These are phyloP conservation scores for Ciborinia camelliae DNA, from an alignment of 2,329 filamentous ascomycete genomes.

Conservation along the genomic window DNA sequence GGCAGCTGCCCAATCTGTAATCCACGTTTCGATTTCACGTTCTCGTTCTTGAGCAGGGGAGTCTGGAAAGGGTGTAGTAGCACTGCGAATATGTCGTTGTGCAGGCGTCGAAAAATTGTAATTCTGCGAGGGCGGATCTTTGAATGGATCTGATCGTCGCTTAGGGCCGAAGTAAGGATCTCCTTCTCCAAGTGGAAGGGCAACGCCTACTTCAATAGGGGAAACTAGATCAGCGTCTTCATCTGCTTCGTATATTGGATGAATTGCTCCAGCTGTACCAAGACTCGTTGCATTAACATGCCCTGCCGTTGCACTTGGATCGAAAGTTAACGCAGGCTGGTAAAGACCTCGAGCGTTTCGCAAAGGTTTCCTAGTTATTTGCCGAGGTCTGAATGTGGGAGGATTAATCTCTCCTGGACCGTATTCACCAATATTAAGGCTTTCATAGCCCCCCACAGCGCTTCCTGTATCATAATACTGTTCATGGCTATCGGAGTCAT, in stretches of 20 bases:
- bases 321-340: conserved; percentile 44
- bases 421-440: conserved; percentile 28
- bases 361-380: conserved; percentile 40
- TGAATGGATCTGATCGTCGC: conserved; percentile 34
- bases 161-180: conserved; percentile 19
- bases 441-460: conserved; percentile 30
- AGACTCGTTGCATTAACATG: conserved; percentile 46
- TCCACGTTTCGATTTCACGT: conserved; percentile 39
- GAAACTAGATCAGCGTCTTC: conserved; percentile 39
- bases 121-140: conserved; percentile 26
- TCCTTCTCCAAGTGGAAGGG: conserved; percentile 21
- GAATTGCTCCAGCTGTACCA: conserved; percentile 51
- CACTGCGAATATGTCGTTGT: conserved; percentile 19
- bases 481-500: conserved; percentile 21
- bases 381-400: conserved; percentile 23
- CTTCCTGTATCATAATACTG: conserved; percentile 32
- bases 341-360: conserved; percentile 38
- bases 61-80: conserved; percentile 28
- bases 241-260: conserved; percentile 63
- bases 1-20: conserved; percentile 39
- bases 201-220: conserved; percentile 27
- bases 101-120: conserved; percentile 17
- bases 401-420: conserved; percentile 23
- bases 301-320: conserved; percentile 30
- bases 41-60: conserved; percentile 33